These are phyloP conservation scores for Aspergillus melleus DNA, from an alignment of 2,329 filamentous ascomycete genomes.

Conservation along the genomic window DNA sequence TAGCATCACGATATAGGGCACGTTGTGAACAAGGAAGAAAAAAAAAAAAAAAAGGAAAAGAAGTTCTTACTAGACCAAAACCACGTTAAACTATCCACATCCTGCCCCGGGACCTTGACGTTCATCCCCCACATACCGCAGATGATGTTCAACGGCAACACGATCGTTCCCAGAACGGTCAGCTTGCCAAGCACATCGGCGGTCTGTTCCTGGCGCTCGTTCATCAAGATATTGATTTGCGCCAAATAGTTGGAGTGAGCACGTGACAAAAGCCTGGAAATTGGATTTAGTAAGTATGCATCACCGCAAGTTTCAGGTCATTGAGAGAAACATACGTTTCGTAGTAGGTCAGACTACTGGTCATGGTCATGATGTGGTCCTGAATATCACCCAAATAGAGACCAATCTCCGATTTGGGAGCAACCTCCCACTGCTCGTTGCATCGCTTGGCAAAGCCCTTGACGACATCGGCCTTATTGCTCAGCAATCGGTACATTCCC, in stretches of 20 bases:
- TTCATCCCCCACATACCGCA: slow-evolving; percentile 99
- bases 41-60: slow-evolving; percentile 6
- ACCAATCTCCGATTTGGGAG: slow-evolving; percentile 93
- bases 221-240: slow-evolving; percentile 99
- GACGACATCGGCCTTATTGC: slow-evolving; percentile 98
- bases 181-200: slow-evolving; percentile 92
- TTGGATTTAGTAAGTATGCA: slow-evolving; percentile 14
- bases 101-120: slow-evolving; percentile 90
- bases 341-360: slow-evolving; percentile 90
- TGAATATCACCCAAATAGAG: slow-evolving; percentile 97
- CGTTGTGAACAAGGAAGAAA: neutral
- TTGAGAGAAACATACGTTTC: slow-evolving; percentile 69
- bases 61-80: slow-evolving; percentile 59
- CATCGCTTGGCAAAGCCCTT: slow-evolving; percentile 98
- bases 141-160: slow-evolving; percentile 98
- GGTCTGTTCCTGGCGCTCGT: slow-evolving; percentile 93
- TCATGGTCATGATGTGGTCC: slow-evolving; percentile 99
- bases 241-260: slow-evolving; percentile 98
- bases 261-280: slow-evolving; percentile 73
- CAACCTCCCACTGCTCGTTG: slow-evolving; percentile 97
- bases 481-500: slow-evolving; percentile 86
- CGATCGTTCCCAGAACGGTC: slow-evolving; percentile 93
- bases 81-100: slow-evolving; percentile 74
- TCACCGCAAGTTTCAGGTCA: neutral
- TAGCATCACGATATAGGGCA: slow-evolving; percentile 1